Evolutionary conservation across 2,329 filamentous ascomycete genomes (phyloP), one percentile per base, ranked within the genome.

Genomic region (Dothidotthia symphoricarpi): DNA sequence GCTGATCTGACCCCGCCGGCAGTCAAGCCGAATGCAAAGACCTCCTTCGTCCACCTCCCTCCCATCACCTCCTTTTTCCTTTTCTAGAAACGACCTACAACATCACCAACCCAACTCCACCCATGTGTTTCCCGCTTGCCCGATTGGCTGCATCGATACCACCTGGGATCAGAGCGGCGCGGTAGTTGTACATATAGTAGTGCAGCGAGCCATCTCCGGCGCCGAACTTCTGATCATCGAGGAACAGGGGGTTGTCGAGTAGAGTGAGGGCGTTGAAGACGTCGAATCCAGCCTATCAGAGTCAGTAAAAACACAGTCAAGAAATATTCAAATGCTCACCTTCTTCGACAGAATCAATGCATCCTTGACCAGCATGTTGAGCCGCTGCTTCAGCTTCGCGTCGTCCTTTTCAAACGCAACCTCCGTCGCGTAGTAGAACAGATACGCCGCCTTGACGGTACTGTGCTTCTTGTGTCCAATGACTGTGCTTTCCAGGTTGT

Each of bases 181-280:
- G 82, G 74, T 96, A 98, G 71, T 98, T 98, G 77, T 94, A 98
- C 22, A 98, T 75, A 68, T 98, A 98, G 71, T 90, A 98, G 69
- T 98, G 89, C 55, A 98, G 75, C 66, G 93, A 88, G 31, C 93
- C 93, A 65, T 98, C 93, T 22, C 93, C 93, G 4, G 86, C 83
- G 29, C 91, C 93, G 59, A 96, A 98, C 68, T 95, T 95, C 62
- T 96, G 88, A 53, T 96, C 78, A 63, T 91, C 84, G 5, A 98
- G 76, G 78, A 98, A 97, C 14, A 97, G 77, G 1, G 82, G 85
- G 67, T 98, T 98, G 68, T 98, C 91, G 69, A 95, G 84, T 26
- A 96, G 76, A 0, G 90, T 95, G 38, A 98, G 77, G 0, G 89
- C 91, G 61, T 98, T 98, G 75, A 97, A 94, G 41, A 98, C 93